Evolutionary conservation across 768 basidiomycete species (phyloP).

Genomic region (Heimioporus sp.): DNA sequence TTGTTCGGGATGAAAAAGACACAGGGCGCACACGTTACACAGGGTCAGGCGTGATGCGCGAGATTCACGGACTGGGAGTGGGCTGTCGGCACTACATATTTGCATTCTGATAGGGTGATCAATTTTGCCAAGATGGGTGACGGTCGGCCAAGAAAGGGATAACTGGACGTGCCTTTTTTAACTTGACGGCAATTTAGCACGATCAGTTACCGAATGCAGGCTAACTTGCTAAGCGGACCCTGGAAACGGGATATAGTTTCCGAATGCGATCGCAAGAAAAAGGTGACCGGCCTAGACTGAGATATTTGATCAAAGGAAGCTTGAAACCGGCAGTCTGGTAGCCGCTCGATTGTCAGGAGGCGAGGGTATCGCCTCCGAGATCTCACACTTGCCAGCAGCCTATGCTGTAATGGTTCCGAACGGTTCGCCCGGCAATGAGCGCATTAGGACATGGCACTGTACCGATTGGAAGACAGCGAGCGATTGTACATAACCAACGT

Average conservation of each 20-base stretch:
- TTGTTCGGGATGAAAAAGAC: background rate
- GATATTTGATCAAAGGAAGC: conserved; percentile 27
- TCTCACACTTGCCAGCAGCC: conserved; percentile 28
- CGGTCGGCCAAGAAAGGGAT: conserved; percentile 17
- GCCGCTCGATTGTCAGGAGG: conserved; percentile 33
- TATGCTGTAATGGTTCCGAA: conserved; percentile 31
- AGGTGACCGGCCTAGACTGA: conserved; percentile 22
- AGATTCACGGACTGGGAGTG: conserved; percentile 17
- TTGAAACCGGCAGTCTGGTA: conserved; percentile 30
- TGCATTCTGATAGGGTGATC: conserved; percentile 28
- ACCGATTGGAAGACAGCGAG: conserved; percentile 2
- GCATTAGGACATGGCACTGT: conserved; percentile 20
- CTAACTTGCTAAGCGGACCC: conserved; percentile 25
- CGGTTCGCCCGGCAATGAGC: conserved; percentile 24
- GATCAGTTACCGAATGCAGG: conserved; percentile 23
- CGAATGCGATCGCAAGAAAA: conserved; percentile 27
- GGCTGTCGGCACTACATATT: conserved; percentile 17
- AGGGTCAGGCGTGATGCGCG: conserved; percentile 16
- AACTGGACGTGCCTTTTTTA: conserved; percentile 20
- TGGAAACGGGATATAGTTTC: conserved; percentile 27
- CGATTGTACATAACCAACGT: no score
- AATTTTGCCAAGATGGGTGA: conserved; percentile 15
- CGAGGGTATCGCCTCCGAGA: conserved; percentile 33
- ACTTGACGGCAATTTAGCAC: conserved; percentile 23
- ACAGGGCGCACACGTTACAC: background rate